phyloP scores from a whole-genome alignment of 2,329 filamentous ascomycete genomes.

The Arthroderma sp. region DNA sequence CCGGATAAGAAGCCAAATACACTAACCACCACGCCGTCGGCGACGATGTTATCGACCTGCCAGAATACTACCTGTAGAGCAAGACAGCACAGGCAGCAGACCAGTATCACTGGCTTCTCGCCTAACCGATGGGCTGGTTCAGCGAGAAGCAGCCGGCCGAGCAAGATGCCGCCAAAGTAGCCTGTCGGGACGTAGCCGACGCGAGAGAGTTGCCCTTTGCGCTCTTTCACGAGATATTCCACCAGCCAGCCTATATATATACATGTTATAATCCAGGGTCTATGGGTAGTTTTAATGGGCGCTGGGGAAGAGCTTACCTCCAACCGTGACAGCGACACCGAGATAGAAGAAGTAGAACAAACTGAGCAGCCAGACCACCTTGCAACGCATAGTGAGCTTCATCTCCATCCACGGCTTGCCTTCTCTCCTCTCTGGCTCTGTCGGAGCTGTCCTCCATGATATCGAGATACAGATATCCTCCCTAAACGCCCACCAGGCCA shows the following conservation, averaged over 20 bases:
- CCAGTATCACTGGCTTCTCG: slow-evolving; percentile 45
- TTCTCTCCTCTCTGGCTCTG: background rate
- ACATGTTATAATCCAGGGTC: background rate
- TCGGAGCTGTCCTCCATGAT: background rate
- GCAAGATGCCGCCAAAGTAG: slow-evolving; percentile 46
- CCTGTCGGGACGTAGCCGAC: slow-evolving; percentile 53
- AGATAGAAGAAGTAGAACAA: slow-evolving; percentile 69
- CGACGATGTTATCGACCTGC: slow-evolving; percentile 38
- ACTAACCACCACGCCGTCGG: slow-evolving; percentile 43
- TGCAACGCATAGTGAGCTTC: slow-evolving; percentile 21
- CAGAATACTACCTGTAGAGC: slow-evolving; percentile 49
- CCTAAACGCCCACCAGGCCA: slow-evolving; percentile 40
- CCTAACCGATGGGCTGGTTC: slow-evolving; percentile 50
- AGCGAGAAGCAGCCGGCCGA: slow-evolving; percentile 46
- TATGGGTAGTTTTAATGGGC: background rate
- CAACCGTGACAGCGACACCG: slow-evolving; percentile 57
- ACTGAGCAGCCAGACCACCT: slow-evolving; percentile 57
- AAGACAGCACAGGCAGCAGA: slow-evolving; percentile 43
- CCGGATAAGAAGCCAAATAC: slow-evolving; percentile 48
- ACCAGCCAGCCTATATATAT: slow-evolving; percentile 46
- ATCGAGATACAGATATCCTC: slow-evolving; percentile 23
- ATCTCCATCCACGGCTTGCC: slow-evolving; percentile 18
- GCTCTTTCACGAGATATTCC: slow-evolving; percentile 51
- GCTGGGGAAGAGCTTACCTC: slow-evolving; percentile 37
- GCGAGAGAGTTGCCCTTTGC: slow-evolving; percentile 43